Evolutionary conservation across 352 stramenopile species (phyloP).

Genomic region (Pilasporangium apinafurcum): DNA sequence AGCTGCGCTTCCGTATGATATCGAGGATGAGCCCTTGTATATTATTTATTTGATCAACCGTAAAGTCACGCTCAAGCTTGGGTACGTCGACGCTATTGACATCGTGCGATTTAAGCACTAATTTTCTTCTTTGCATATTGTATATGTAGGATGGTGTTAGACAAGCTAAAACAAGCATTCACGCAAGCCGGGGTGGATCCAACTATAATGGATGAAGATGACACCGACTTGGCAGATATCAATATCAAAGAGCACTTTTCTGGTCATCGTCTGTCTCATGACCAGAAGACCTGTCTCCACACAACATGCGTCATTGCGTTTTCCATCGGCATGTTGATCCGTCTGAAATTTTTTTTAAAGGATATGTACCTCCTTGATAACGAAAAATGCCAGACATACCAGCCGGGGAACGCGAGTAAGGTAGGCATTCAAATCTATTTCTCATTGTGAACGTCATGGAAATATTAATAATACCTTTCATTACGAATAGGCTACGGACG

Average conservation of each 20-base stretch:
- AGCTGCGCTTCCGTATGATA: conserved; percentile 62
- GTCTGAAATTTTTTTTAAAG: conserved; percentile 73
- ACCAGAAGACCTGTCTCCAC: conserved; percentile 7
- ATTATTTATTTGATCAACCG: conserved; percentile 87
- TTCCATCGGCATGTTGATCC: conserved; percentile 58
- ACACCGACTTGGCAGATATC: conserved; percentile 30
- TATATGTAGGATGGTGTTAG: conserved; percentile 33
- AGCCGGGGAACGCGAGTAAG: conserved; percentile 44
- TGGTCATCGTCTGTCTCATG: conserved; percentile 5
- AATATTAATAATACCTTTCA: neutral
- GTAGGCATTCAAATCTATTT: conserved; percentile 13
- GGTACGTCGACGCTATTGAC: conserved; percentile 28
- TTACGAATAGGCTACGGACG: conserved; percentile 15
- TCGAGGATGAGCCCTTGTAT: conserved; percentile 79
- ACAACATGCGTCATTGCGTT: conserved; percentile 29
- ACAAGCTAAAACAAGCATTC: conserved; percentile 51
- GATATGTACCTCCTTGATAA: conserved; percentile 59
- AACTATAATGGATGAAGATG: conserved; percentile 38
- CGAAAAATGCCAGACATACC: conserved; percentile 79
- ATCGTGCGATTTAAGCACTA: neutral
- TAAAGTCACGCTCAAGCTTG: conserved; percentile 69
- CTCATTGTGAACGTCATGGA: conserved; percentile 2
- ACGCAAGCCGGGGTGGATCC: conserved; percentile 21
- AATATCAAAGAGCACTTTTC: conserved; percentile 26
- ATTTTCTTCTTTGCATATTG: neutral